Evolutionary conservation across 768 basidiomycete species (phyloP), one percentile per base, ranked within the genome.

Genomic region (Boletus eberwhitei): DNA sequence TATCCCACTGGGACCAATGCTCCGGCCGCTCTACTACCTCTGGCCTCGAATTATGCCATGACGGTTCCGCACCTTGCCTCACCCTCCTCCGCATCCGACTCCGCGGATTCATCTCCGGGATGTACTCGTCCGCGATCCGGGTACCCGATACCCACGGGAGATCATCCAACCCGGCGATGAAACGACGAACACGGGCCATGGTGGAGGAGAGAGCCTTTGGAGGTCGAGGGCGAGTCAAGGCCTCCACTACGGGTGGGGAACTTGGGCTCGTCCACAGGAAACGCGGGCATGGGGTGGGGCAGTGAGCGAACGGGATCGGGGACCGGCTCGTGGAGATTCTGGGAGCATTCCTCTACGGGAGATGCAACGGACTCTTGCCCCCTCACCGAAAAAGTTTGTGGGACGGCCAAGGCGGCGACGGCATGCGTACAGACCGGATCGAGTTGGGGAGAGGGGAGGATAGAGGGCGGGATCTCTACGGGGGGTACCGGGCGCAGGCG

Each of bases 121-220:
- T 67, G 58, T 80, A 79, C 54, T 75, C 74, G 21, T 70, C 68
- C 4, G 78, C 78, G 44, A 77, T 74, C 36, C 78, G 74, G 4
- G 70, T 66, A 0, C 65, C 59, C 0, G 74, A 67, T 1, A 78
- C 59, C 80, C 80, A 81, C 4, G 80, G 80, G 1, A 81, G 69
- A 0, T 59, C 57, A 29, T 76, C 71, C 14, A 81, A n/a, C 6
- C 60, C 61, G 4, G 62, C 49, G 9, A 76, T 46, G 48, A 80
- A 73, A 13, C 70, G 64, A 6, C 68, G 64, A 19, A 78, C 8
- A 5, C 75, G 75, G 5, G 67, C 53, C 22, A 77, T 19, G 67
- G 76, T n/a, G 13, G 69, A 68, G 24, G 52, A 31, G 24, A 46
- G 59, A 52, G 16, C 53, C 40, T n/a, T 34, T 36, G 17, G 58